Evolutionary conservation across 1,284 basidiomycete species (phyloP).

Genomic region (Ceratobasidium sp.): DNA sequence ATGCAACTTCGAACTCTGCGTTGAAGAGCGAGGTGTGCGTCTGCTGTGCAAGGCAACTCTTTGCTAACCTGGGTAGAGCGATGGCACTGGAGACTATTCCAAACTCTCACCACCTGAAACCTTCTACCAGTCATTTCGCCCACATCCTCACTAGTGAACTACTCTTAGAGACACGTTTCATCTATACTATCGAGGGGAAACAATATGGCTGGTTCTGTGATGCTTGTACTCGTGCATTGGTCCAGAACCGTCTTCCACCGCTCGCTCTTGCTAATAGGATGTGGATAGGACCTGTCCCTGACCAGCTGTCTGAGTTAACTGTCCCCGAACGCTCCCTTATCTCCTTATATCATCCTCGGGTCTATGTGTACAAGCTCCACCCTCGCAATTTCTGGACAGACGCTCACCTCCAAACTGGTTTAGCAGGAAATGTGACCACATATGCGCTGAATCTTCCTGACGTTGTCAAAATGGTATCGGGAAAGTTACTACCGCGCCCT

Average conservation of each 20-base stretch:
- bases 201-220: neutral
- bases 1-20: neutral
- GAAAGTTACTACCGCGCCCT: conserved; percentile 57
- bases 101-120: conserved; percentile 3
- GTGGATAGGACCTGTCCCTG: conserved; percentile 59
- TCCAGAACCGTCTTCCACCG: conserved; percentile 46
- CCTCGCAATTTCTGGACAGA: conserved; percentile 51
- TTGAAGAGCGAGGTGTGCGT: neutral
- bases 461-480: conserved; percentile 56
- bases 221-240: neutral
- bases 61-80: neutral
- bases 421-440: conserved; percentile 59
- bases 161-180: neutral
- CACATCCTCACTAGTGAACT: neutral
- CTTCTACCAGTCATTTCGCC: neutral
- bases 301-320: conserved; percentile 52
- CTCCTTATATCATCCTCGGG: conserved; percentile 52
- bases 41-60: neutral
- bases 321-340: conserved; percentile 56
- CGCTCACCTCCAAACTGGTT: conserved; percentile 42
- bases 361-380: conserved; percentile 58
- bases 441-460: conserved; percentile 54
- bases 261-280: conserved; percentile 57
- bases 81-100: neutral
- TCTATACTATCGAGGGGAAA: neutral